Evolutionary conservation across 495 filamentous ascomycete species (phyloP).

Genomic region (Trichoderma orchidacearum): DNA sequence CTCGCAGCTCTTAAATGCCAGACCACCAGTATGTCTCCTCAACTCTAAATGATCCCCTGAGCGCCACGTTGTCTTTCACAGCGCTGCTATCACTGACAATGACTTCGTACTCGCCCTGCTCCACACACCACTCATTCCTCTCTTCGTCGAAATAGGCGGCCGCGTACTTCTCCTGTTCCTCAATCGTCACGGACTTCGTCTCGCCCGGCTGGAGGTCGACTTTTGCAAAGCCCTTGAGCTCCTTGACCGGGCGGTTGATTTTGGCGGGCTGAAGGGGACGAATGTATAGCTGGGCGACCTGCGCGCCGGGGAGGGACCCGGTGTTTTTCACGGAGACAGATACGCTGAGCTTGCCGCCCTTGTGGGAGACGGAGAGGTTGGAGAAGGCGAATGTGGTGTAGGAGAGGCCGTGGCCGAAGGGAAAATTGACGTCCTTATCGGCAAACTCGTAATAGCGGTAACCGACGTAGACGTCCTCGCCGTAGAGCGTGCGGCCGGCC

Average conservation of each 20-base stretch:
- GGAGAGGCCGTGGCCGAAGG: conserved; percentile 63
- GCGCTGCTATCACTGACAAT: conserved; percentile 39
- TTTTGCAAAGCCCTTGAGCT: conserved; percentile 65
- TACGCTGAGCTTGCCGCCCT: conserved; percentile 26
- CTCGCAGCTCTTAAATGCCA: conserved; percentile 14
- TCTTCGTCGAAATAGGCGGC: conserved; percentile 61
- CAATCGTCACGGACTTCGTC: conserved; percentile 40
- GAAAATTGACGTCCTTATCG: conserved; percentile 46
- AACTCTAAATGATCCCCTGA: conserved; percentile 35
- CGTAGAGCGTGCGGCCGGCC: conserved; percentile 56
- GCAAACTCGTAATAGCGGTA: conserved; percentile 64
- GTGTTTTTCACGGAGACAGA: conserved; percentile 36
- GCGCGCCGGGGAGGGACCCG: conserved; percentile 48
- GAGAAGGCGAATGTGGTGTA: conserved; percentile 56
- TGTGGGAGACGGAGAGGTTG: conserved; percentile 25
- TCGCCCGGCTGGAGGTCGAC: conserved; percentile 50
- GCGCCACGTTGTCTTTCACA: conserved; percentile 16
- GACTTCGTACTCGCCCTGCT: conserved; percentile 50
- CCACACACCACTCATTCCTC: conserved; percentile 49
- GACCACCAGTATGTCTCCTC: conserved; percentile 46
- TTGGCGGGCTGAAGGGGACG: conserved; percentile 28
- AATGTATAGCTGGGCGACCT: conserved; percentile 52
- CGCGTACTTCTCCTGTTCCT: conserved; percentile 44
- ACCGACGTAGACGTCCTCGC: conserved; percentile 65
- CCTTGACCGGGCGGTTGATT: conserved; percentile 46